A percentile compares a stretch with the other conserved stretches of the same genome.
Conservation (phyloP, 202 grass and related monocot species). For the Carex sylvatica region DNA sequence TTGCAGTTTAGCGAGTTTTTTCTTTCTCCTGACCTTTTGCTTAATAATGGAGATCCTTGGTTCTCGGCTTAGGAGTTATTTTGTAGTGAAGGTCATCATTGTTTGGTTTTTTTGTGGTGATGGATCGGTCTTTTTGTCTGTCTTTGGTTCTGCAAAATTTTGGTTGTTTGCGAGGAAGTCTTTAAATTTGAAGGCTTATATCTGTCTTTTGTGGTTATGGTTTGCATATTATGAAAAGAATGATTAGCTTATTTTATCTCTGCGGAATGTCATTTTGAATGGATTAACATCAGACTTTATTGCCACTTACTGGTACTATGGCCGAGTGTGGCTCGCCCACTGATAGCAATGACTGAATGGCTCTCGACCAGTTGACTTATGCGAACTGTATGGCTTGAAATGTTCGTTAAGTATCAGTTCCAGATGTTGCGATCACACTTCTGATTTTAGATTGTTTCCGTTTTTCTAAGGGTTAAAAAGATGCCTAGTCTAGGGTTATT, state of each 20-base stretch:
- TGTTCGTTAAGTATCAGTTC: neutral
- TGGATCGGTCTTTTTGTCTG: neutral
- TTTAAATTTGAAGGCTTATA: neutral
- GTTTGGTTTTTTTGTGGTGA: neutral
- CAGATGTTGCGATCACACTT: neutral
- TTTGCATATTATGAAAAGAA: constrained; percentile 7
- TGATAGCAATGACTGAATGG: neutral
- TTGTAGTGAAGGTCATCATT: neutral
- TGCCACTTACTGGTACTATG: neutral
- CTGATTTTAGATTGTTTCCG: neutral
- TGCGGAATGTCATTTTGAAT: neutral
- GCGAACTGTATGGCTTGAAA: neutral
- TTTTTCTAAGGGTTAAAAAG: neutral
- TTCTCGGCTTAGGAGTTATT: neutral
- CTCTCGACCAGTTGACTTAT: neutral
- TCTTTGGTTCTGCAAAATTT: constrained; percentile 4
- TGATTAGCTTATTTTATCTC: neutral
- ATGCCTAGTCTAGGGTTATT: neutral
- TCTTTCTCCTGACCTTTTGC: neutral
- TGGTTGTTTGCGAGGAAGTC: neutral
- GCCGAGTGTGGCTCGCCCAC: neutral
- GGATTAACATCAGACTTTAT: neutral
- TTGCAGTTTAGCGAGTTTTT: constrained; percentile 23
- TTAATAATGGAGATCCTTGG: neutral
- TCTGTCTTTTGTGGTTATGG: neutral